Conservation (phyloP, 1,139 yeast species). For the Candida mesenterica region DNA sequence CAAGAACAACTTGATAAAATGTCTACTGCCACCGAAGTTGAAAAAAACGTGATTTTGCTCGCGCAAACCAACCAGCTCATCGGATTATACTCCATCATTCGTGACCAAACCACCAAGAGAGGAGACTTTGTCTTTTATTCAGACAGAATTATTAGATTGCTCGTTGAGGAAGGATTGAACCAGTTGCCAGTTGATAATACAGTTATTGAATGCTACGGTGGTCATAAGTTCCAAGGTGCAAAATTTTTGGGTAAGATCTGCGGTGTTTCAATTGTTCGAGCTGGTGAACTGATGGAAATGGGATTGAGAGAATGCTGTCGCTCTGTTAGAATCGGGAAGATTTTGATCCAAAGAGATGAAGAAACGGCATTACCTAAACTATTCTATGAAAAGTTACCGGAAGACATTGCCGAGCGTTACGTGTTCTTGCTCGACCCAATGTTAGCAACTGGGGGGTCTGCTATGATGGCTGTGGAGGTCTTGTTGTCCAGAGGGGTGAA, state of each 20-base stretch:
- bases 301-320: conserved; percentile 94
- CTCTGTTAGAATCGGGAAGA: conserved; percentile 93
- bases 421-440: conserved; percentile 93
- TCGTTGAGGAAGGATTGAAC: conserved; percentile 94
- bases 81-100: conserved; percentile 85
- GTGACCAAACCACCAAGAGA: conserved; percentile 74
- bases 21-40: conserved; percentile 18
- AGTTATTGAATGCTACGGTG: conserved; percentile 74
- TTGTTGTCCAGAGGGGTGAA: conserved; percentile 81
- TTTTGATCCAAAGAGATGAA: conserved; percentile 94
- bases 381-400: conserved; percentile 91
- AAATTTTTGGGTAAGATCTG: conserved; percentile 88
- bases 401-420: conserved; percentile 81
- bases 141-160: conserved; percentile 85
- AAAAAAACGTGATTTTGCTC: conserved; percentile 62
- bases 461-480: conserved; percentile 95
- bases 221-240: conserved; percentile 72
- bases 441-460: conserved; percentile 98
- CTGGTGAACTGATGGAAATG: conserved; percentile 98
- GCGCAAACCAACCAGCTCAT: conserved; percentile 87
- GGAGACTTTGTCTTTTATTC: conserved; percentile 94
- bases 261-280: conserved; percentile 96
- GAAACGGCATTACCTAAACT: conserved; percentile 77
- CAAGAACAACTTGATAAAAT: too few relatives aligned
- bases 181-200: conserved; percentile 79